These are phyloP conservation scores for Calonectria hawksworthii DNA, from an alignment of 2,329 filamentous ascomycete genomes.

Conservation along the genomic window DNA sequence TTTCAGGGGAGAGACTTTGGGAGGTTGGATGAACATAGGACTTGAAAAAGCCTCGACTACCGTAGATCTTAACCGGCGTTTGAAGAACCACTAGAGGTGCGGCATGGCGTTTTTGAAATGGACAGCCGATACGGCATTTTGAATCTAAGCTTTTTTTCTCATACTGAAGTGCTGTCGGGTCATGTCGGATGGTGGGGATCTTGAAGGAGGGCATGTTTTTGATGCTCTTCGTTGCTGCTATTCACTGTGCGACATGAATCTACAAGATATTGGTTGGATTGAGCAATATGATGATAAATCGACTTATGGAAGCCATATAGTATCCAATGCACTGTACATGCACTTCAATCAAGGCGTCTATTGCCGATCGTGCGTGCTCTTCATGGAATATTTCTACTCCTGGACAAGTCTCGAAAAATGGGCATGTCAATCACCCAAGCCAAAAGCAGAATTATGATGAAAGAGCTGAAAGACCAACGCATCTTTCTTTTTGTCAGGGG, in stretches of 20 bases:
- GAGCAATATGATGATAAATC: too few relatives aligned
- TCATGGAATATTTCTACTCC: not conserved
- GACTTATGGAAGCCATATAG: not conserved
- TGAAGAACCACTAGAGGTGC: constrained; percentile 46
- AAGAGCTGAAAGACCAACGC: not conserved
- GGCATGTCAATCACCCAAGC: not conserved
- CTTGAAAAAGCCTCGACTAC: constrained; percentile 39
- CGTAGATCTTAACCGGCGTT: constrained; percentile 48
- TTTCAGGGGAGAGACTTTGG: constrained; percentile 29
- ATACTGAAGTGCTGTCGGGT: constrained; percentile 41
- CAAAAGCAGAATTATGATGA: not conserved
- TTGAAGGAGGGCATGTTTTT: not conserved
- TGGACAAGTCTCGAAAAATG: not conserved
- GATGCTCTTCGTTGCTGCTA: not conserved
- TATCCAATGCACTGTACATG: not conserved
- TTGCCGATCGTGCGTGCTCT: not conserved
- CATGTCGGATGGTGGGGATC: constrained; percentile 21
- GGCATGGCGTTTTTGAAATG: constrained; percentile 42
- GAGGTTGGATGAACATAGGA: constrained; percentile 34
- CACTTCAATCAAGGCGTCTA: not conserved
- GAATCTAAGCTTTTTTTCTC: constrained; percentile 33
- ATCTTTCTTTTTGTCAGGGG: not conserved
- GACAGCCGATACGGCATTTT: constrained; percentile 40
- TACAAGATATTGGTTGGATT: not conserved
- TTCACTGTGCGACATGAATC: not conserved